These are phyloP conservation scores for Linderina pennispora DNA, from an alignment of 192 early-diverging fungal species.

Conservation along the genomic window DNA sequence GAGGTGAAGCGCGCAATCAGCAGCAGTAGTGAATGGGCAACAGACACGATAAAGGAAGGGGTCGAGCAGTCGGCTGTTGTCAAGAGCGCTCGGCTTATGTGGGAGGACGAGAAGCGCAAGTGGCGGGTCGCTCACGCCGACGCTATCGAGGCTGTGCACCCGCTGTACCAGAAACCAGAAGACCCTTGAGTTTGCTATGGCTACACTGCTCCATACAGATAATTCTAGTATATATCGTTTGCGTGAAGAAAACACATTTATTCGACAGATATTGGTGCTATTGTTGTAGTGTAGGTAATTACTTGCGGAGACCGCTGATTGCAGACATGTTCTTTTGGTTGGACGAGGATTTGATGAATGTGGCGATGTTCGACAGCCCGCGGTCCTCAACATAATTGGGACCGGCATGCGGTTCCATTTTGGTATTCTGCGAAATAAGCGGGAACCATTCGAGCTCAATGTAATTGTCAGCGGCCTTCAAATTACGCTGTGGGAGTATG, in stretches of 20 bases:
- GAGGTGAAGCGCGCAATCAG: conserved; percentile 2
- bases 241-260: background rate
- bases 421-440: conserved; percentile 18
- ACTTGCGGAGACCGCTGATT: no score
- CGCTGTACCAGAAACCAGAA: conserved; percentile 10
- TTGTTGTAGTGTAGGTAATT: no score
- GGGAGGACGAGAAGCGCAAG: conserved; percentile 20
- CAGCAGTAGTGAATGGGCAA: background rate
- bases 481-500: conserved; percentile 30
- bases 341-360: conserved; percentile 19
- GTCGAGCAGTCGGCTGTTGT: conserved; percentile 9
- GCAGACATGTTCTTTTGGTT: conserved; percentile 14
- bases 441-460: conserved; percentile 46
- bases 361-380: conserved; percentile 32
- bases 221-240: background rate
- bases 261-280: no score
- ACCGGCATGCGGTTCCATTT: conserved; percentile 24
- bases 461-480: conserved; percentile 35
- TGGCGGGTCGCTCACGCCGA: conserved; percentile 22
- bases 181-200: no score
- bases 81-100: background rate
- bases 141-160: conserved; percentile 33
- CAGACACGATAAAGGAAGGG: conserved; percentile 4
- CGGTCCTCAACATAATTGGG: conserved; percentile 37
- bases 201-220: no score